Base-by-base conservation (phyloP, 2,329 filamentous ascomycete species). In the Pseudocercospora pini-densiflorae region DNA sequence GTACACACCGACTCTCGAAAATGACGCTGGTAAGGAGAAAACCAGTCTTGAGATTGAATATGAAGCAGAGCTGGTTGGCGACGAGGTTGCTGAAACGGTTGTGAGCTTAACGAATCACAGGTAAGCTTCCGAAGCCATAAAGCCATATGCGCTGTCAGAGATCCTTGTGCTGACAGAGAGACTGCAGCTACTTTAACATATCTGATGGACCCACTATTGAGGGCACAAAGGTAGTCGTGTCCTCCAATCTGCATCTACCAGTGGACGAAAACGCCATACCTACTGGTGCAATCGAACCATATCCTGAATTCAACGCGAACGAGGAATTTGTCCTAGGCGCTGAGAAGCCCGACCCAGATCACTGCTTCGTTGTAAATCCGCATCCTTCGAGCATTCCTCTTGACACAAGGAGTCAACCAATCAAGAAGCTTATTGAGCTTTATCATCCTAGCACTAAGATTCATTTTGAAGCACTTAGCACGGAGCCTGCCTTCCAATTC, bases 61-160 rank as follows among this genome's bases (percentile, higher is more conserved):
- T 77, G 92, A 97, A 83, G 93, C 91, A 21, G 88, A 92, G 79
- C 84, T 98, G 55, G 85, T 93, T 2, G 76, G 87, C 2, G 90
- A 88, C 66, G 85, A 91, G 59, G 90, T 89, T 12, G 89, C 94
- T n/a, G 94, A 97, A 85, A 98, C 94, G 0, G 89, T 89, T 49
- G 87, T 98, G 78, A 96, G 94, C 81, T 87, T 98, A 81, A 98
- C 95, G 59, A 99, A 98, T 82, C 94, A 99, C 83, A 96, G 92
- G 91, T 93, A 62, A 49, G 60, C 8, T 31, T 47, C 7, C 19
- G 12, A 47, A 57, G 43, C 31, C 29, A 45, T 51, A 24, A 51
- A 23, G 27, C 29, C 54, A 55, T 27, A 49, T 21, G 59, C 40
- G 27, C 57, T 63, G 61, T 54, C 62, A 54, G 29, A 61, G 40